These are phyloP conservation scores for Neurospora tetrasperma DNA, from an alignment of 495 filamentous ascomycete species.

Conservation along the genomic window DNA sequence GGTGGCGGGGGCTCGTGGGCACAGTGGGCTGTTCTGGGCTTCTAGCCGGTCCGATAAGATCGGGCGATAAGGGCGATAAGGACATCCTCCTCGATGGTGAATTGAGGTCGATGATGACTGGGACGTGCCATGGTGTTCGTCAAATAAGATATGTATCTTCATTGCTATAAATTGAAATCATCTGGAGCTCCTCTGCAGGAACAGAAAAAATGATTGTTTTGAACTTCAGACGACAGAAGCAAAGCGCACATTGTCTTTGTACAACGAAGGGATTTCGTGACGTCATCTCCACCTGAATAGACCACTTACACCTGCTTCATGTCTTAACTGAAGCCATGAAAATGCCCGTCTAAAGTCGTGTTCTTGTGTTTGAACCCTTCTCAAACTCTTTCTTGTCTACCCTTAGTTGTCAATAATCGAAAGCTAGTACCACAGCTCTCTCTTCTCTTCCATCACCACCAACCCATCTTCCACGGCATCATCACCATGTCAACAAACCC, in stretches of 20 bases:
- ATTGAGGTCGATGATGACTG: neutral
- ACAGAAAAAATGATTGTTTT: neutral
- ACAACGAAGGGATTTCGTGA: neutral
- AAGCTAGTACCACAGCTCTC: neutral
- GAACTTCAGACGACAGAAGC: neutral
- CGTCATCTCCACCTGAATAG: neutral
- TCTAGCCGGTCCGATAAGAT: neutral
- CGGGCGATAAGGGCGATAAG: neutral
- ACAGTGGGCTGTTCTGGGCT: neutral
- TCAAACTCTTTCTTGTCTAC: neutral
- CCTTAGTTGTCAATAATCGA: neutral
- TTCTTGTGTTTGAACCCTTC: neutral
- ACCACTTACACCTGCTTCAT: neutral
- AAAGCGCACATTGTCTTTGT: neutral
- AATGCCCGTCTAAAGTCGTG: neutral
- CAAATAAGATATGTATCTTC: neutral
- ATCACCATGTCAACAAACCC: neutral
- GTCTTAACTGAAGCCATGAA: neutral
- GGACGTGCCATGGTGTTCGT: neutral
- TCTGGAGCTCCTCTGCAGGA: neutral
- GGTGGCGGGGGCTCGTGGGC: neutral
- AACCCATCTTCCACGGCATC: neutral
- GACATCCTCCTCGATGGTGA: neutral
- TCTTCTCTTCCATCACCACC: neutral
- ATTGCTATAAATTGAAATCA: neutral